A percentile compares a stretch with the other conserved stretches of the same genome.
phyloP scores from a whole-genome alignment of 345 rosid species.

The Hypericum perforatum region DNA sequence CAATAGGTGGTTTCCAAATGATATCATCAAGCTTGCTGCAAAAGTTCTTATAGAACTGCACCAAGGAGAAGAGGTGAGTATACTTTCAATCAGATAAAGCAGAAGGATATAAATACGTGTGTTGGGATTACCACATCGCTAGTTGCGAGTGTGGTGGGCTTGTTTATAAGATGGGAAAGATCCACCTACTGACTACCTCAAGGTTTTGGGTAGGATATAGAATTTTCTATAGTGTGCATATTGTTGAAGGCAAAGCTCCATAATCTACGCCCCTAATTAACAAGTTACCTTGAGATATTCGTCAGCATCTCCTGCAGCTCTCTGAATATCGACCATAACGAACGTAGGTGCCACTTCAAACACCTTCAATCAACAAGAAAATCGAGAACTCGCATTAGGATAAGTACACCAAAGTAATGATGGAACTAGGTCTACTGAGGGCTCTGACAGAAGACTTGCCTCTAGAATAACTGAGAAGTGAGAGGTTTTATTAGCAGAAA shows the following conservation, averaged over 20 bases:
- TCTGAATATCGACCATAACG: conserved; percentile 82
- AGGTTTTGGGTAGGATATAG: too few relatives aligned
- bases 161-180: too few relatives aligned
- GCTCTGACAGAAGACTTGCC: conserved; percentile 27
- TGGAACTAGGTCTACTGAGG: conserved; percentile 1
- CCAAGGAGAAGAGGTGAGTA: neutral
- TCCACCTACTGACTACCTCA: too few relatives aligned
- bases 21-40: conserved; percentile 80
- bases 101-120: too few relatives aligned
- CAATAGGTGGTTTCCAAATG: conserved; percentile 78
- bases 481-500: conserved; percentile 51
- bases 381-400: neutral
- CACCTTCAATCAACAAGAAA: conserved; percentile 30
- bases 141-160: too few relatives aligned
- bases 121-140: too few relatives aligned
- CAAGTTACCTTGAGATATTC: conserved; percentile 72
- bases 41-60: conserved; percentile 88
- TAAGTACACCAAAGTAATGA: neutral
- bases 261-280: neutral
- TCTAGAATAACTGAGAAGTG: conserved; percentile 76
- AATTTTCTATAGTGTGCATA: too few relatives aligned
- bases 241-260: too few relatives aligned
- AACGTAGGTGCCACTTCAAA: conserved; percentile 87
- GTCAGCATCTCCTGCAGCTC: conserved; percentile 49
- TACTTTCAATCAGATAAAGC: neutral